phyloP scores from a whole-genome alignment of 2,329 filamentous ascomycete genomes.

The Dactylella cylindrospora region DNA sequence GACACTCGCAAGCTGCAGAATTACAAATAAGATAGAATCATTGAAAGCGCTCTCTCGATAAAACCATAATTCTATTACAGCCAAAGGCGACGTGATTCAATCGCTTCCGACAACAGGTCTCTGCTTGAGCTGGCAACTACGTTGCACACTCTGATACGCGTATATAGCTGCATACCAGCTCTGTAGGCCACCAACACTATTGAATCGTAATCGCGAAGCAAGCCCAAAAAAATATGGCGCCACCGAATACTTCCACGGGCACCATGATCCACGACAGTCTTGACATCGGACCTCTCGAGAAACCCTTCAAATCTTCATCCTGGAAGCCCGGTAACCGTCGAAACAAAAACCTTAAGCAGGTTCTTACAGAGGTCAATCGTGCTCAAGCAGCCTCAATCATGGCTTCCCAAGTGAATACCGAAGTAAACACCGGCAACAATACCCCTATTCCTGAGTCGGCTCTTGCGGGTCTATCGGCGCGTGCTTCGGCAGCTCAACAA shows the following conservation, averaged over 20 bases:
- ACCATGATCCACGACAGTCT: constrained; percentile 75
- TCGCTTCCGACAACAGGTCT: too few species aligned
- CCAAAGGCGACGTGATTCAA: too few species aligned
- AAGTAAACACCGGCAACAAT: constrained; percentile 47
- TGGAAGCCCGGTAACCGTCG: constrained; percentile 94
- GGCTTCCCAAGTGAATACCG: constrained; percentile 50
- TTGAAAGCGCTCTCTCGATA: too few species aligned
- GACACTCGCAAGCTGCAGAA: too few species aligned
- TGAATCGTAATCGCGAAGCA: too few species aligned
- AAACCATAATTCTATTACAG: too few species aligned
- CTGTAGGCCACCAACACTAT: too few species aligned
- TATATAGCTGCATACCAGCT: too few species aligned
- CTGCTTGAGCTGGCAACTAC: too few species aligned
- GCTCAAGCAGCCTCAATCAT: constrained; percentile 73
- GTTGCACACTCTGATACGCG: too few species aligned
- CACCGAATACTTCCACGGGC: constrained; percentile 3
- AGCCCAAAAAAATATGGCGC: constrained; percentile 29
- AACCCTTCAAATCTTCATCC: constrained; percentile 82
- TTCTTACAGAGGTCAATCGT: constrained; percentile 82
- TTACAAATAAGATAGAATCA: too few species aligned
- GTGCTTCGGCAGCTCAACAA: constrained; percentile 51
- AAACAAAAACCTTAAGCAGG: constrained; percentile 98
- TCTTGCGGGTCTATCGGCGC: constrained; percentile 48
- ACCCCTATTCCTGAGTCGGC: constrained; percentile 47
- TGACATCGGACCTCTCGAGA: constrained; percentile 82